These are phyloP conservation scores for Pilatotrama ljubarskyi DNA, from an alignment of 768 basidiomycete species.

Conservation along the genomic window DNA sequence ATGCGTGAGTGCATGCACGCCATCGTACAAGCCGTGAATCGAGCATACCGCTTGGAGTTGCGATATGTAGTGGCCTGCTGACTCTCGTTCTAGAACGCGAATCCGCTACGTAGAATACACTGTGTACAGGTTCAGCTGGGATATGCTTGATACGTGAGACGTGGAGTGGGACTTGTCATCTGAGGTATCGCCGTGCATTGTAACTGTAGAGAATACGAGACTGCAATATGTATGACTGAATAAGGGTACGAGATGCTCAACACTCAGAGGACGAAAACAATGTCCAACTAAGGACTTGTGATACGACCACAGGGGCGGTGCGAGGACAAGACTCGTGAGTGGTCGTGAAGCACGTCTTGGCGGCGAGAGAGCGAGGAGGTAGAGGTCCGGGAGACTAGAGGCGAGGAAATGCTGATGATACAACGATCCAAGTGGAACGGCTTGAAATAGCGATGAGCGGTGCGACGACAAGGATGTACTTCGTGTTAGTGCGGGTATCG, in stretches of 20 bases:
- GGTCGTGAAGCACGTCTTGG: conserved; percentile 4
- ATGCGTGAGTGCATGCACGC: not conserved
- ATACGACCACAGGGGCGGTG: not conserved
- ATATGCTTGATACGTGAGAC: too few relatives aligned
- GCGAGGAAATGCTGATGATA: conserved; percentile 19
- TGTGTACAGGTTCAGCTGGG: too few relatives aligned
- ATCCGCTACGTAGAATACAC: too few relatives aligned
- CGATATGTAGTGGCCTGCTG: too few relatives aligned
- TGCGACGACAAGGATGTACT: conserved; percentile 17
- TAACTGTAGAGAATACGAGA: not conserved
- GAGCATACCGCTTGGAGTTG: not conserved
- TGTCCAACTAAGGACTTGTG: not conserved
- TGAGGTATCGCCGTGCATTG: conserved; percentile 3
- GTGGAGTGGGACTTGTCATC: too few relatives aligned
- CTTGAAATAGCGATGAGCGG: conserved; percentile 15
- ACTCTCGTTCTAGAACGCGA: too few relatives aligned
- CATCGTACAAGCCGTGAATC: not conserved
- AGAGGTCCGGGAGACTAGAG: conserved; percentile 2
- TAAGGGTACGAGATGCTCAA: not conserved
- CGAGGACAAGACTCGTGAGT: conserved; percentile 9
- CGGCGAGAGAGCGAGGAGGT: conserved; percentile 5
- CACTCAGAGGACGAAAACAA: not conserved
- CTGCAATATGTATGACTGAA: conserved; percentile 10
- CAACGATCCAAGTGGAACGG: conserved; percentile 11
- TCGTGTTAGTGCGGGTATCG: conserved; percentile 13